These are phyloP conservation scores for Pseudotulostoma volvatum DNA, from an alignment of 495 filamentous ascomycete species.

Conservation along the genomic window DNA sequence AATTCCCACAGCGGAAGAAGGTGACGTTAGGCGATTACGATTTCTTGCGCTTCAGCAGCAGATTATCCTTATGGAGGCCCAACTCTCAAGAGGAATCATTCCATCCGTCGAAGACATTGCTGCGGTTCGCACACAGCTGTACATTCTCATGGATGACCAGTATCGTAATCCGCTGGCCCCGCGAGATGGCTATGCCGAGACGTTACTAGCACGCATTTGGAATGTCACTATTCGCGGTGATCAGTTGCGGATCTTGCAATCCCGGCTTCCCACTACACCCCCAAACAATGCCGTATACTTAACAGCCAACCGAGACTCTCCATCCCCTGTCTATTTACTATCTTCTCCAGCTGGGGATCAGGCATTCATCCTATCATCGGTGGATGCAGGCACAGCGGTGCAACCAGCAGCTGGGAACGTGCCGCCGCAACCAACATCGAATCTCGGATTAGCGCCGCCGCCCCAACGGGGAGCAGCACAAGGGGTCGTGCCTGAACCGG, in stretches of 20 bases:
- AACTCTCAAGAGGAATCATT: conserved; percentile 19
- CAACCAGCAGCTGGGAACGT: conserved; percentile 4
- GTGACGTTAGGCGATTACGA: no score
- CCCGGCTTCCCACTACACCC: conserved; percentile 5
- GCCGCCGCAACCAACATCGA: conserved; percentile 13
- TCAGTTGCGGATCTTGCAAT: conserved; percentile 11
- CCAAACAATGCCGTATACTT: conserved; percentile 1
- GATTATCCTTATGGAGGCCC: conserved; percentile 22
- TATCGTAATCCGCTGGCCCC: conserved; percentile 10
- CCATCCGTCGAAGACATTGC: conserved; percentile 19
- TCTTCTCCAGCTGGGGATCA: conserved; percentile 44
- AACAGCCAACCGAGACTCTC: not conserved
- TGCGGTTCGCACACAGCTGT: conserved; percentile 17
- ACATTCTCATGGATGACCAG: conserved; percentile 17
- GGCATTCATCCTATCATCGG: conserved; percentile 35
- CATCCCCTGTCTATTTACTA: conserved; percentile 38
- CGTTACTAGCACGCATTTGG: conserved; percentile 15
- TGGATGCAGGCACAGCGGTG: conserved; percentile 23
- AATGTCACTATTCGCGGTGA: conserved; percentile 17
- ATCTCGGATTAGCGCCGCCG: conserved; percentile 5
- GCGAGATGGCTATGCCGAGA: conserved; percentile 11
- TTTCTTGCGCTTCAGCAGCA: no score
- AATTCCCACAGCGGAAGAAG: no score
- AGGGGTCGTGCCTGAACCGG: conserved; percentile 7
- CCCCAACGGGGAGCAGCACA: not conserved